Percentiles rank a stretch among this genome's conserved stretches.
Conservation (phyloP, 495 filamentous ascomycete species). For the Penicillium malachiteum region DNA sequence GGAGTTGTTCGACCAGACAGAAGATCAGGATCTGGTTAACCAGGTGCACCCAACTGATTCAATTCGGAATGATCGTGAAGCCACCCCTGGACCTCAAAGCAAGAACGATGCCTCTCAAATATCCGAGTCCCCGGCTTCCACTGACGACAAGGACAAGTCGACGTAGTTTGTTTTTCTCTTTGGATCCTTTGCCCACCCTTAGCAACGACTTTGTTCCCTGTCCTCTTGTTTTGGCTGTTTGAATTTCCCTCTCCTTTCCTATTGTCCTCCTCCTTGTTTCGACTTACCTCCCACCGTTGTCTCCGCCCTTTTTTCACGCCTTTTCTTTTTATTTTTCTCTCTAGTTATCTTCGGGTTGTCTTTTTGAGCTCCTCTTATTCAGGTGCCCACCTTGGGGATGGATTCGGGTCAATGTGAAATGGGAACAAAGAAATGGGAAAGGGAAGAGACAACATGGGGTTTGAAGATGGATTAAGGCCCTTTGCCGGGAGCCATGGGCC, state of each 20-base stretch:
- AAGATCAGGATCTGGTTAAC: slow-evolving; percentile 69
- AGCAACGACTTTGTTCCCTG: neutral
- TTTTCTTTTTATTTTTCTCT: slow-evolving; percentile 14
- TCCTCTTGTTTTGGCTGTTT: slow-evolving; percentile 20
- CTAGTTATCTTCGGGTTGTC: slow-evolving; percentile 7
- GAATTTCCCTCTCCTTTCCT: neutral
- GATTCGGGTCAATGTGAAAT: slow-evolving; percentile 3
- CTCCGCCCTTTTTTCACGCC: slow-evolving; percentile 21
- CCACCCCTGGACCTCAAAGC: slow-evolving; percentile 55
- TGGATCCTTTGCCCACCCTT: slow-evolving; percentile 17
- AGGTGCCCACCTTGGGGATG: slow-evolving; percentile 2
- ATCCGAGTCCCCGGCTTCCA: slow-evolving; percentile 50
- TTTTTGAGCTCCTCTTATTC: slow-evolving; percentile 3
- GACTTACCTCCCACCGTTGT: slow-evolving; percentile 2
- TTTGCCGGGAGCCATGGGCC: slow-evolving; percentile 22
- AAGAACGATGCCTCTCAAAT: slow-evolving; percentile 33
- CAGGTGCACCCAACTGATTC: slow-evolving; percentile 52
- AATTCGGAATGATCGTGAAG: slow-evolving; percentile 52
- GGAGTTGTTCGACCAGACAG: slow-evolving; percentile 84
- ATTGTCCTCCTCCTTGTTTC: neutral
- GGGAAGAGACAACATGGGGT: slow-evolving; percentile 6
- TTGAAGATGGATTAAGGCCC: slow-evolving; percentile 9
- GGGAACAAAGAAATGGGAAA: slow-evolving; percentile 7
- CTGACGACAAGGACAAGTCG: slow-evolving; percentile 38
- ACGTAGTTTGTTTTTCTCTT: slow-evolving; percentile 18